Percentiles rank a stretch among this genome's conserved stretches.
Conservation (phyloP, 352 stramenopile genomes). For the Pythium rhizo-oryzae region DNA sequence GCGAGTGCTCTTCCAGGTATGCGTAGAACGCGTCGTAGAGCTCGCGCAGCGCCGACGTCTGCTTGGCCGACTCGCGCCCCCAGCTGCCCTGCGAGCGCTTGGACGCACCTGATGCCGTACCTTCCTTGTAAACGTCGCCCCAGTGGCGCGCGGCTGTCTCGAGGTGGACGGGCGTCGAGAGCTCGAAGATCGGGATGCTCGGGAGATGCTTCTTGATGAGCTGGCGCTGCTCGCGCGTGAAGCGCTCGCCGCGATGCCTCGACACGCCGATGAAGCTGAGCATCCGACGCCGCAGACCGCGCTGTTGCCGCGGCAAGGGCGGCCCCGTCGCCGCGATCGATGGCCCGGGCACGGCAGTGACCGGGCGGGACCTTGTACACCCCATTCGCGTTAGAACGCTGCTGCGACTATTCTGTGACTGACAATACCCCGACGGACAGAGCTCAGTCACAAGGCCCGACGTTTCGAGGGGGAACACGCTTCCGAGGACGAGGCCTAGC, state of each 20-base stretch:
- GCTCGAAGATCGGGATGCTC: slow-evolving; percentile 39
- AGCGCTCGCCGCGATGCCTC: slow-evolving; percentile 13
- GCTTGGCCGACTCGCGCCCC: slow-evolving; percentile 27
- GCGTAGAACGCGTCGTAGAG: slow-evolving; percentile 55
- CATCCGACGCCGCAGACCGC: too few relatives aligned
- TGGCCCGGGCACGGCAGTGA: slow-evolving; percentile 5
- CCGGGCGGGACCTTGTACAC: neutral
- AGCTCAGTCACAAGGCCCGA: too few relatives aligned
- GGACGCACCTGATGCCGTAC: slow-evolving; percentile 8
- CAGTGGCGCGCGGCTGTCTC: slow-evolving; percentile 36
- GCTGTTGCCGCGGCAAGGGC: neutral
- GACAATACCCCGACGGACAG: too few relatives aligned
- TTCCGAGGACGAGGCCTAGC: too few relatives aligned
- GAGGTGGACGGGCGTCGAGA: slow-evolving; percentile 37
- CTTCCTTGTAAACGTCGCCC: slow-evolving; percentile 41
- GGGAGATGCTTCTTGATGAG: slow-evolving; percentile 40
- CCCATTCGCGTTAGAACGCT: too few relatives aligned
- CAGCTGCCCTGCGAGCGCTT: slow-evolving; percentile 21
- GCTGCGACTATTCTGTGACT: too few relatives aligned
- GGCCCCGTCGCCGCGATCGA: neutral
- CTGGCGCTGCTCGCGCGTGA: slow-evolving; percentile 33
- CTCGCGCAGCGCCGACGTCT: slow-evolving; percentile 28
- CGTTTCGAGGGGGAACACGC: too few relatives aligned
- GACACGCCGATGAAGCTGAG: neutral
- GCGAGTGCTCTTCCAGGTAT: slow-evolving; percentile 45